A percentile compares a stretch with the other conserved stretches of the same genome.
phyloP scores from a whole-genome alignment of 768 basidiomycete species.

The Arthromyces matolae region DNA sequence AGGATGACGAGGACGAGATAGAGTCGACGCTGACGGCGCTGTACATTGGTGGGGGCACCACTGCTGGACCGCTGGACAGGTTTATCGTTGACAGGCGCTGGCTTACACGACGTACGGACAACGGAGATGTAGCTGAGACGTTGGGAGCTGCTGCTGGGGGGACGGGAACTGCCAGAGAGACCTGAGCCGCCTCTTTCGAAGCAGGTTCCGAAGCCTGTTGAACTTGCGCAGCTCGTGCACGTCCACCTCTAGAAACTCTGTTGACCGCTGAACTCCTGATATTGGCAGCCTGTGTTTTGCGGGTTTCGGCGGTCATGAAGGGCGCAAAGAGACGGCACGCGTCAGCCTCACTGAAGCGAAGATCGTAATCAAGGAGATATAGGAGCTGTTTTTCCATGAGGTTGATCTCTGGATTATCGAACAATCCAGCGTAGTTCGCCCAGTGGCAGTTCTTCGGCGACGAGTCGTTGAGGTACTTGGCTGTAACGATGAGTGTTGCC shows the following conservation, averaged over 20 bases:
- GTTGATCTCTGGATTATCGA: slow-evolving; percentile 80
- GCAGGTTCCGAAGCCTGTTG: slow-evolving; percentile 42
- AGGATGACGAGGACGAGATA: slow-evolving; percentile 39
- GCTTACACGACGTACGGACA: slow-evolving; percentile 34
- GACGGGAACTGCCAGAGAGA: slow-evolving; percentile 32
- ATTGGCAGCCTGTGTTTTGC: slow-evolving; percentile 25
- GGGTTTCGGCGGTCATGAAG: slow-evolving; percentile 42
- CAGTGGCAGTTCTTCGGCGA: slow-evolving; percentile 95
- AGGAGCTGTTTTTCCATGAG: slow-evolving; percentile 98
- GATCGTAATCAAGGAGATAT: slow-evolving; percentile 86
- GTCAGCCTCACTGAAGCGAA: slow-evolving; percentile 85
- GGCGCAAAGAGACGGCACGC: slow-evolving; percentile 68
- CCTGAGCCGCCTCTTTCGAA: slow-evolving; percentile 31
- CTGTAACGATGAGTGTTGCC: slow-evolving; percentile 90
- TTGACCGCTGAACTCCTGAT: slow-evolving; percentile 50
- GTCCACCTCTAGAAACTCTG: slow-evolving; percentile 48
- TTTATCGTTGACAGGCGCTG: slow-evolving; percentile 51
- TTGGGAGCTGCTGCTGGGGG: slow-evolving; percentile 30
- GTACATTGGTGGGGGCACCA: slow-evolving; percentile 36
- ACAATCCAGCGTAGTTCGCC: slow-evolving; percentile 72
- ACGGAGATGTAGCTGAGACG: slow-evolving; percentile 48
- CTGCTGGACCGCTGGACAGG: slow-evolving; percentile 26
- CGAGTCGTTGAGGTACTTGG: slow-evolving; percentile 97
- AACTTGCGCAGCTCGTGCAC: slow-evolving; percentile 44
- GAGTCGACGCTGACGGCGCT: slow-evolving; percentile 41